Evolutionary conservation across 495 filamentous ascomycete genomes (phyloP), one percentile per base, ranked within the genome.

Genomic region (Pseudomonodictys pantanalensis): DNA sequence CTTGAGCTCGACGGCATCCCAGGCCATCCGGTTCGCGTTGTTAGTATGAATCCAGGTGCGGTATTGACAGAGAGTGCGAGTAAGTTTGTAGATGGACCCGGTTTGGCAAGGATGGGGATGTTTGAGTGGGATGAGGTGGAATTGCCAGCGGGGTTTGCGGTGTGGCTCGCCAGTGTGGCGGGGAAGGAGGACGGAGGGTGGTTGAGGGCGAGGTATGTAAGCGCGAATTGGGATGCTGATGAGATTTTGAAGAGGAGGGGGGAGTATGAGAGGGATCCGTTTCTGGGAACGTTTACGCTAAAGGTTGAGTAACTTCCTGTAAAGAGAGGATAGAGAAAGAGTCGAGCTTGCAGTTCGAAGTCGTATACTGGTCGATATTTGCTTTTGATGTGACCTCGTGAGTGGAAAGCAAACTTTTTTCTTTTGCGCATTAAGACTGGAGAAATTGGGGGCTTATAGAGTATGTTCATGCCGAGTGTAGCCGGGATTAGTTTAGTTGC

Each of bases 11-110:
- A 4, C 3, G 3, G 3, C 38, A 15, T 41, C 12, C 4, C 3
- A 3, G 12, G 4, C 38, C 3, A 50, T 15, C 55, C 55, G 23
- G 43, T 57, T 4, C 11, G 54, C 3, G 18, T 58, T 23, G 20
- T 49, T 23, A 25, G 10, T 10, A 38, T 58, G 20, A 26, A 58
- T 30, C 55, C 55, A 1, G 55, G 55, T 26, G 44, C 32, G 17
- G 33, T 58, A 9, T 49, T 3, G 11, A 58, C 44, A 11, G 28
- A 26, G 3, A 15, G 3, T 4, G 38, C 12, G 4, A 15, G 3
- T 5, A 15, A 41, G 41, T 2, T 12, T 26, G 22, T 26, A 12
- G 43, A 47, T n/a, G 32, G 38, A 3, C 3, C 2, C 11, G 54
- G 54, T 2, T 4, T 57, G n/a, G 32, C 3, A 17, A 57, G 29